Conservation (phyloP, 768 basidiomycete species). For the Calocybe gangraenosa region DNA sequence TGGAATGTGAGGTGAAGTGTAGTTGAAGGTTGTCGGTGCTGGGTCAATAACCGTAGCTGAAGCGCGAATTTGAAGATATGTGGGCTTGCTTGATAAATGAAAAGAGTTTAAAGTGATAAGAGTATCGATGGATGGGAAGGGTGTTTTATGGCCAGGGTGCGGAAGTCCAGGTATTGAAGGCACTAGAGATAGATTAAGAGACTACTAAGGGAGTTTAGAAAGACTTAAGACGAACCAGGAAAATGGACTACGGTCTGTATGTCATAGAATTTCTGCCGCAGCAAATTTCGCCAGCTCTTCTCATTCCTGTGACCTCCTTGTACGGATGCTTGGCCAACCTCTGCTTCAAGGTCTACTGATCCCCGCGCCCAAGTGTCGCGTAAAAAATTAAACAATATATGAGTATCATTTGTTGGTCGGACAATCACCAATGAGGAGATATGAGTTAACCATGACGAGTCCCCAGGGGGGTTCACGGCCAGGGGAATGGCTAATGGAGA, state of each 20-base stretch:
- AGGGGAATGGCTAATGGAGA: slow-evolving; percentile 54
- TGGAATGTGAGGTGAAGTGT: slow-evolving; percentile 54
- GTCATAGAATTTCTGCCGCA: slow-evolving; percentile 37
- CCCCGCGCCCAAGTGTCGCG: slow-evolving; percentile 58
- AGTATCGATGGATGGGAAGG: slow-evolving; percentile 53
- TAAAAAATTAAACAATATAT: slow-evolving; percentile 45
- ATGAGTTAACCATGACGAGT: slow-evolving; percentile 54
- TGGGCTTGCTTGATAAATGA: slow-evolving; percentile 28
- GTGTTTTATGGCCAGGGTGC: slow-evolving; percentile 42
- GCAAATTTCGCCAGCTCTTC: slow-evolving; percentile 43
- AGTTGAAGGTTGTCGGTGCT: slow-evolving; percentile 40
- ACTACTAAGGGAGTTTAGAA: not conserved
- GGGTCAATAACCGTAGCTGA: slow-evolving; percentile 59
- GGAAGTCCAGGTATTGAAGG: slow-evolving; percentile 66
- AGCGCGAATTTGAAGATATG: slow-evolving; percentile 40
- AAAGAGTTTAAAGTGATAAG: slow-evolving; percentile 62
- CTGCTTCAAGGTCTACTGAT: slow-evolving; percentile 36
- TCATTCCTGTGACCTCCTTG: slow-evolving; percentile 45
- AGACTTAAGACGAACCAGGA: slow-evolving; percentile 41
- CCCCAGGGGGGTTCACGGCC: slow-evolving; percentile 45
- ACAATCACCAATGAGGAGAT: slow-evolving; percentile 49
- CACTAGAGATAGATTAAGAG: slow-evolving; percentile 36
- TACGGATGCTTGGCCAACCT: slow-evolving; percentile 39
- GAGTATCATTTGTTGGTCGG: slow-evolving; percentile 48
- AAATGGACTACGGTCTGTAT: slow-evolving; percentile 44